Evolutionary conservation across 2,329 filamentous ascomycete genomes (phyloP).

Genomic region (Aureobasidium uvarum): DNA sequence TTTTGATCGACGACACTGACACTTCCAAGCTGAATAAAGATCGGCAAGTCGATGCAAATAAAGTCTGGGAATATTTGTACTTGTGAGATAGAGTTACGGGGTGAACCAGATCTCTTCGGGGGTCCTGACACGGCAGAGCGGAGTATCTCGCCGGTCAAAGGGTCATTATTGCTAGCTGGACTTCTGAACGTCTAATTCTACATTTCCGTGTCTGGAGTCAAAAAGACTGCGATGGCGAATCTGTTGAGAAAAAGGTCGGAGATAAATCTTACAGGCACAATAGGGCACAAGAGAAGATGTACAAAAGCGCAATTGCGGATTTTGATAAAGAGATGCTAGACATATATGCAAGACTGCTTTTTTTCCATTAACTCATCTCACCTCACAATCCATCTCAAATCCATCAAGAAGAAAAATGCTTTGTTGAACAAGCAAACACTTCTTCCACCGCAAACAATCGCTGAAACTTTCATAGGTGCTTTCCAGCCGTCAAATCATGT

Average conservation of each 20-base stretch:
- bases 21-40: not conserved
- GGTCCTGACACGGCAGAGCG: not conserved
- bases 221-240: too few relatives aligned
- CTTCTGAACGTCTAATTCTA: too few relatives aligned
- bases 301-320: constrained; percentile 8
- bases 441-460: not conserved
- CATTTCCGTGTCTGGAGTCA: too few relatives aligned
- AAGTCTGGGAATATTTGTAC: too few relatives aligned
- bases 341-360: not conserved
- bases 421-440: constrained; percentile 18
- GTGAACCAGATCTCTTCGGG: not conserved
- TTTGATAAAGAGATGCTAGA: not conserved
- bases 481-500: constrained; percentile 7
- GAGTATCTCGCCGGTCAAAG: not conserved
- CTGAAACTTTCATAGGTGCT: not conserved
- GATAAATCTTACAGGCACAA: too few relatives aligned
- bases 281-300: not conserved
- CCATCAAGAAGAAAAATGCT: not conserved
- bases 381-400: not conserved
- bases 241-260: too few relatives aligned
- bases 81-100: not conserved
- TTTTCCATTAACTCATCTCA: not conserved
- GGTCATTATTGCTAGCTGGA: not conserved
- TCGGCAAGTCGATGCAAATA: not conserved
- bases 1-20: not conserved